Evolutionary conservation across 2,329 filamentous ascomycete genomes (phyloP), one percentile per base, ranked within the genome.

Genomic region (Hirsutella rhossiliensis): DNA sequence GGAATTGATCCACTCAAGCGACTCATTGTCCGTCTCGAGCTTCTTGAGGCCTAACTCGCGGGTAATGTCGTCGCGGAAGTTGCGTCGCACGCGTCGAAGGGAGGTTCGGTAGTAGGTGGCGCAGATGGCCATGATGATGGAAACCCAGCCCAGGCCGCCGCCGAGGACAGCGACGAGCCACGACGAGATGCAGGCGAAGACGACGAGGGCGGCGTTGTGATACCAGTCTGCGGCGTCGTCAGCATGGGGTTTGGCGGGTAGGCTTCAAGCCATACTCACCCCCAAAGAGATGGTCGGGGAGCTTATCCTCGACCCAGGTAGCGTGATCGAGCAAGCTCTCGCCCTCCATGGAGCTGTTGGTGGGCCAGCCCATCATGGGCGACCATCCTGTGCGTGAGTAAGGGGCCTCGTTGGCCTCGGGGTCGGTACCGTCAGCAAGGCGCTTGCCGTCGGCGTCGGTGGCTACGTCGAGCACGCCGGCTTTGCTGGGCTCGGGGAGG

Each of bases 1-100:
- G 54, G 87, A 94, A 72, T 98, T 98, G 63, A 98, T 97, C 92
- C 92, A 98, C 63, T 98, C 92, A 41, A 98, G 71, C 45, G 85
- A 92, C 65, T 98, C 92, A 23, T 80, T 80, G 54, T 98, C 92
- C 9, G 81, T 92, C 54, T 97, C 92, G 43, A 98, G 71, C 56
- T 76, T 85, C 63, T 82, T 83, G 64, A 96, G 85, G 12, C 84
- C 82, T 72, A 96, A 75, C 62, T 96, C 89, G 43, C 92, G 82
- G 47, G 82, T 83, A 52, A 98, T 77, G 58, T 98, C 92, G 65
- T 98, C 92, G 47, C 90, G 82, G 63, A 95, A 95, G 63, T 98
- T 98, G 53, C 92, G 82, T 54, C 92, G 83, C 47, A 97, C 88
- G 50, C 92, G 82, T 51, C 90, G 87, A 51, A 96, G 76, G 3